phyloP scores from a whole-genome alignment of 2,329 filamentous ascomycete species.

The Metarhizium rileyi region DNA sequence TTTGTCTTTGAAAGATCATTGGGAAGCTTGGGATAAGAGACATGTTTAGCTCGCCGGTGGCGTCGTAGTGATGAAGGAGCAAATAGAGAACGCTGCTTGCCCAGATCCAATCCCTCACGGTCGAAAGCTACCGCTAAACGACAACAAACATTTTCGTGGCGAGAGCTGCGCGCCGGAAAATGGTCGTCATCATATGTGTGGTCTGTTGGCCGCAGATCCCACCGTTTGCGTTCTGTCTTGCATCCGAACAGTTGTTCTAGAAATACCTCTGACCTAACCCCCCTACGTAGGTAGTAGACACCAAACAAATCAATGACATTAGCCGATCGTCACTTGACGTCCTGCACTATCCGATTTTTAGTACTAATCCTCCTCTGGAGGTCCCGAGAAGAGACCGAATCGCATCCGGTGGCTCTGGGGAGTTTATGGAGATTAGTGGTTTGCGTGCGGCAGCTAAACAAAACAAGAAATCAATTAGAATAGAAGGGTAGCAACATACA shows the following conservation, averaged over 20 bases:
- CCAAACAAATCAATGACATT: background rate
- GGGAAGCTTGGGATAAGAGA: background rate
- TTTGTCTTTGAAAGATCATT: background rate
- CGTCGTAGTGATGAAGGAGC: slow-evolving; percentile 1
- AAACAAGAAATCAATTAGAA: background rate
- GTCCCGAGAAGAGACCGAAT: slow-evolving; percentile 62
- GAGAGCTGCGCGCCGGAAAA: slow-evolving; percentile 21
- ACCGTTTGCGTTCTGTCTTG: slow-evolving; percentile 4
- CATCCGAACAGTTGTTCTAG: slow-evolving; percentile 3
- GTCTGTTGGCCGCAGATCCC: slow-evolving; percentile 6
- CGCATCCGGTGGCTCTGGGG: slow-evolving; percentile 70
- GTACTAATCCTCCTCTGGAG: slow-evolving; percentile 45
- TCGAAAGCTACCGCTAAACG: slow-evolving; percentile 17
- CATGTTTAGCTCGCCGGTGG: slow-evolving; percentile 3
- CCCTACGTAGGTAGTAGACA: background rate
- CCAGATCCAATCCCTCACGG: slow-evolving; percentile 19
- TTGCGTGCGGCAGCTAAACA: no score
- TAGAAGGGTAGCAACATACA: slow-evolving; percentile 57
- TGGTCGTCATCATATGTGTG: slow-evolving; percentile 25
- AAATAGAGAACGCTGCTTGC: slow-evolving; percentile 13
- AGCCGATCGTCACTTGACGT: slow-evolving; percentile 3
- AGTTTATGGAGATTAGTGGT: slow-evolving; percentile 14
- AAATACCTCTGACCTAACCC: background rate
- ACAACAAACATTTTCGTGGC: slow-evolving; percentile 17
- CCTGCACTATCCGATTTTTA: slow-evolving; percentile 4